These are phyloP conservation scores for Penicillium griseofulvum DNA, from an alignment of 2,329 filamentous ascomycete species.

Conservation along the genomic window DNA sequence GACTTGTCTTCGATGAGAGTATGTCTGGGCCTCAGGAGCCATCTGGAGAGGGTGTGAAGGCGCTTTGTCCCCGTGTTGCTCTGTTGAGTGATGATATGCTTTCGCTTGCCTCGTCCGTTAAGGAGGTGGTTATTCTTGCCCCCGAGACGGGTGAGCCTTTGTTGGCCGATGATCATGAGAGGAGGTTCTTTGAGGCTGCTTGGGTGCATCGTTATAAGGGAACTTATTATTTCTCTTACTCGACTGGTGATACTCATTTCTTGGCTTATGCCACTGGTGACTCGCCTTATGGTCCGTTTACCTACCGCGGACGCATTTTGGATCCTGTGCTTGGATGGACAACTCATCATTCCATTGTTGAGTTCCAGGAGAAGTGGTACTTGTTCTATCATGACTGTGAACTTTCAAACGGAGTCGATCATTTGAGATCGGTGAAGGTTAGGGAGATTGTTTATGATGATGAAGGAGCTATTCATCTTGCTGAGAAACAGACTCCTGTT, in stretches of 20 bases:
- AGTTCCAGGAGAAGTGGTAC: constrained; percentile 70
- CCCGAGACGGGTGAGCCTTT: constrained; percentile 58
- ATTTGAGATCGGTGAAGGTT: constrained; percentile 71
- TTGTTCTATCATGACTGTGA: constrained; percentile 75
- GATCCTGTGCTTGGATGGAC: constrained; percentile 79
- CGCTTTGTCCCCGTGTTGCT: constrained; percentile 66
- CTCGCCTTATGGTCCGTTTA: constrained; percentile 68
- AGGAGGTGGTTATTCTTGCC: constrained; percentile 64
- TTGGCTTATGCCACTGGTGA: constrained; percentile 66
- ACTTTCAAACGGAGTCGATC: constrained; percentile 65
- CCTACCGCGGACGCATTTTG: constrained; percentile 67
- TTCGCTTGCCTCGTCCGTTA: constrained; percentile 54
- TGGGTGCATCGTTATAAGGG: constrained; percentile 73
- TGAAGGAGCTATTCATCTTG: constrained; percentile 58
- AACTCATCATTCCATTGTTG: constrained; percentile 75
- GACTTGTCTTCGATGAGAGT: constrained; percentile 53
- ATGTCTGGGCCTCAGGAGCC: constrained; percentile 61
- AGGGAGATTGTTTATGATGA: constrained; percentile 71
- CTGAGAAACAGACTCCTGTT: background rate
- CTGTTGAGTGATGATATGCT: constrained; percentile 65
- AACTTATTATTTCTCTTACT: constrained; percentile 74
- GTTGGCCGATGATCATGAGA: constrained; percentile 65
- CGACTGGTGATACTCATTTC: constrained; percentile 74
- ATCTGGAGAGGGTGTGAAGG: constrained; percentile 52
- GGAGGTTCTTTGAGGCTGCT: constrained; percentile 76